Evolutionary conservation across 2,329 filamentous ascomycete species (phyloP), one percentile per base, ranked within the genome.

Genomic region (Pestalotiopsis fici): DNA sequence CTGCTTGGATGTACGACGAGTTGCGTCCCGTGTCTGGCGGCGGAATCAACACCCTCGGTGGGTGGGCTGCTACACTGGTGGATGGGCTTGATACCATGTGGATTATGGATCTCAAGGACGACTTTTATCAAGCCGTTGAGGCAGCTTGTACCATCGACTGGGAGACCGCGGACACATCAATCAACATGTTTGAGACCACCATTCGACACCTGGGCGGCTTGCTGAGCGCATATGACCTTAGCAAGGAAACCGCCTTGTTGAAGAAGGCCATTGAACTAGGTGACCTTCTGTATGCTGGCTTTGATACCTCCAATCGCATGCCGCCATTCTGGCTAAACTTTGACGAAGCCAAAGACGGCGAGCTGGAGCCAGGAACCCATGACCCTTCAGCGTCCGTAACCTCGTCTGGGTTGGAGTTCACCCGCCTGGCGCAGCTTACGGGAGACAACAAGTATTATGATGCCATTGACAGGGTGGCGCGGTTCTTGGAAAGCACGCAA

Each of bases 381-480:
- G 81, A 81, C 54, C 76, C 78, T 1, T 78, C 79, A 3, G 79
- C 81, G 0, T 74, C 77, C 1, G 76, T 79, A 2, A 90, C 90
- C 15, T 92, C 90, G 3, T 82, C 93, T 57, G 88, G 86, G 3
- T 78, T 94, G 69, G 91, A 94, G 74, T 93, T 94, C 75, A 93
- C 89, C 3, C 84, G 91, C 7, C 79, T 94, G 57, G 85, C 90
- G 4, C 91, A 93, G 75, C 81, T 94, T 66, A 93, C 91, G 0
- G 88, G 87, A 65, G 83, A 93, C 67, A 77, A 85, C 66, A 92
- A 89, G 72, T 94, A 91, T 78, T 93, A 90, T 74, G 93, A 95
- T 75, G 93, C 92, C 1, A 86, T 94, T 66, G 90, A 91, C 67
- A 87, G 92, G 11, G 88, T 97, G 60, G 93, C 91, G 9, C 86